Percentiles rank a stretch among this genome's conserved stretches.
Evolutionary conservation across 2,329 filamentous ascomycete genomes (phyloP).

Genomic region (Dactylellina parvicollis): DNA sequence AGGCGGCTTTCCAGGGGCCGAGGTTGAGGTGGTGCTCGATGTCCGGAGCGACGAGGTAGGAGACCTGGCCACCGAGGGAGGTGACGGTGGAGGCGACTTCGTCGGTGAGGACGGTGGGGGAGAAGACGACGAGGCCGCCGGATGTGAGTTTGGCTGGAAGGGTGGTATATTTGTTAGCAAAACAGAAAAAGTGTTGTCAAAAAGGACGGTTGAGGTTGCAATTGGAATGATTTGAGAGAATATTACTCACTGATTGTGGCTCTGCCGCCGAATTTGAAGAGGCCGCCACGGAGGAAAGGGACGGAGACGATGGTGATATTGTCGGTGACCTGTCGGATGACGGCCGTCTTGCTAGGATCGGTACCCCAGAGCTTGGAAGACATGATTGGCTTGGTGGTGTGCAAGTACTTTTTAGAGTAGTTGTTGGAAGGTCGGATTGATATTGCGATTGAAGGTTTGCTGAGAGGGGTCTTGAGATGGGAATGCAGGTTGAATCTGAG

Average conservation of each 20-base stretch:
- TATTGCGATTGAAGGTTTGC: neutral
- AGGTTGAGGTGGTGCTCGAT: constrained; percentile 96
- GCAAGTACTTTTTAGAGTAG: neutral
- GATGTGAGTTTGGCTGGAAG: constrained; percentile 76
- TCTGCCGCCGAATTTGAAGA: constrained; percentile 83
- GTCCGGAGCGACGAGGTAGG: constrained; percentile 87
- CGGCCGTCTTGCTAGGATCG: constrained; percentile 59
- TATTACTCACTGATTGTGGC: constrained; percentile 77
- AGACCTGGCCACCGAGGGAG: constrained; percentile 73
- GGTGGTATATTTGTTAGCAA: constrained; percentile 25
- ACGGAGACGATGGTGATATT: constrained; percentile 81
- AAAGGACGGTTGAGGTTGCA: too few species aligned
- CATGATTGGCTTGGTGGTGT: constrained; percentile 10
- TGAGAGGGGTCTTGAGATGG: neutral
- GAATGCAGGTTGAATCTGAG: neutral
- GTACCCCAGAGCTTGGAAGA: constrained; percentile 45
- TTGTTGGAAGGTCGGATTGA: neutral
- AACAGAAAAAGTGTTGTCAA: too few species aligned
- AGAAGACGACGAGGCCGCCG: constrained; percentile 86
- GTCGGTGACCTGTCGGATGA: constrained; percentile 84
- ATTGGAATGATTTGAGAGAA: neutral
- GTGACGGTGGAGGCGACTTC: constrained; percentile 73
- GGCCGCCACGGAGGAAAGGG: constrained; percentile 84
- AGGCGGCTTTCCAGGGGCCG: constrained; percentile 82
- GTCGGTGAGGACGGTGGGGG: constrained; percentile 84